Conservation (phyloP, 1,139 yeast species). For the Geotrichum europaeum region DNA sequence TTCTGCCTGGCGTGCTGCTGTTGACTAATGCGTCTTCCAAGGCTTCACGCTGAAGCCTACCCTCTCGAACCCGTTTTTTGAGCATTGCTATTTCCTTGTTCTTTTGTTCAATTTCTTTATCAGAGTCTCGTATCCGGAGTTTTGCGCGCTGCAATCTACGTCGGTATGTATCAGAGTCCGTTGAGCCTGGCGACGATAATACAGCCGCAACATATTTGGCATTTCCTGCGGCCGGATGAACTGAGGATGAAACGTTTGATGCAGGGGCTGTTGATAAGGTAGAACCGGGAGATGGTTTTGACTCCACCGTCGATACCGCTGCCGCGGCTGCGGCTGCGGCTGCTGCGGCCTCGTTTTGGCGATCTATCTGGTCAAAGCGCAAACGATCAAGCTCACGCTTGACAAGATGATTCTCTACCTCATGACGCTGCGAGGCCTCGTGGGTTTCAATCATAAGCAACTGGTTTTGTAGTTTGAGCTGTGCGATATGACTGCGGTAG, state of each 20-base stretch:
- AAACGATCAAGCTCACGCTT: slow-evolving; percentile 47
- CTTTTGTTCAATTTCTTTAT: slow-evolving; percentile 38
- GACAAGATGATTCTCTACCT: slow-evolving; percentile 43
- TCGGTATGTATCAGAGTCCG: slow-evolving; percentile 30
- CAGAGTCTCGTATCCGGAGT: slow-evolving; percentile 40
- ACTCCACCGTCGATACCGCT: slow-evolving; percentile 18
- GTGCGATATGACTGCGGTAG: slow-evolving; percentile 18
- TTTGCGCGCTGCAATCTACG: slow-evolving; percentile 39
- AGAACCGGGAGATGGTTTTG: not conserved
- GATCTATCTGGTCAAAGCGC: slow-evolving; percentile 33
- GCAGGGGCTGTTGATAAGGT: slow-evolving; percentile 10
- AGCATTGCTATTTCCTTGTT: slow-evolving; percentile 38
- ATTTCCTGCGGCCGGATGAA: not conserved
- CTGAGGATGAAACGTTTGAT: slow-evolving; percentile 1
- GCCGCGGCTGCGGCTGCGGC: slow-evolving; percentile 19
- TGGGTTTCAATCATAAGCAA: slow-evolving; percentile 36
- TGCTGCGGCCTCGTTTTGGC: slow-evolving; percentile 17
- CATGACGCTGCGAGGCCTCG: slow-evolving; percentile 40
- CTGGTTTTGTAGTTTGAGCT: slow-evolving; percentile 37
- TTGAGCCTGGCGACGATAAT: not conserved
- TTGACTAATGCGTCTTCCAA: slow-evolving; percentile 5
- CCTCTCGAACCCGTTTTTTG: slow-evolving; percentile 17
- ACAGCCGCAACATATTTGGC: not conserved
- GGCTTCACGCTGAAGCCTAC: slow-evolving; percentile 6
- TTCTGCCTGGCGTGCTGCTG: not conserved